A percentile compares a stretch with the other conserved stretches of the same genome.
Evolutionary conservation across 2,329 filamentous ascomycete genomes (phyloP).

Genomic region (Aureobasidium subglaciale): DNA sequence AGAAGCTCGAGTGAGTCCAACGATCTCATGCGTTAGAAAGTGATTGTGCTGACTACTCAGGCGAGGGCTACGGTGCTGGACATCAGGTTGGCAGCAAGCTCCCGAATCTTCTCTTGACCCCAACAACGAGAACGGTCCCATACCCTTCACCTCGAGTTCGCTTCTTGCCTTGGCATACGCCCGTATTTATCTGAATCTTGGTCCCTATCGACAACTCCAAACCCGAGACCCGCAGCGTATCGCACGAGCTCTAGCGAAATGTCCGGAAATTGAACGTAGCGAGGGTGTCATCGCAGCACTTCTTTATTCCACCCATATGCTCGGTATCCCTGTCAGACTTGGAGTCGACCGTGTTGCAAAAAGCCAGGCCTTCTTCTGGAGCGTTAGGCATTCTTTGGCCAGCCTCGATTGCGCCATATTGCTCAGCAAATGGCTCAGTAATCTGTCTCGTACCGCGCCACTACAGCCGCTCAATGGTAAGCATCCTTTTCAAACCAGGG

Average conservation of each 20-base stretch:
- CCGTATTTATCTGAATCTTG: constrained; percentile 40
- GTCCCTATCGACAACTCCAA: constrained; percentile 38
- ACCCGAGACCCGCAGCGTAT: constrained; percentile 38
- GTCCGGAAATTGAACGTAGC: constrained; percentile 40
- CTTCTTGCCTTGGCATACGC: constrained; percentile 42
- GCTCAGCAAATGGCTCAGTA: constrained; percentile 43
- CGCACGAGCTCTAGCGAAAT: constrained; percentile 32
- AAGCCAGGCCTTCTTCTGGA: constrained; percentile 52
- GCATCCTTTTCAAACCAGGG: too few relatives aligned
- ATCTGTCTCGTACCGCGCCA: background rate
- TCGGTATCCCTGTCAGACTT: constrained; percentile 50
- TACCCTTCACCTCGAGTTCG: constrained; percentile 39
- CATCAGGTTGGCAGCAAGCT: constrained; percentile 29
- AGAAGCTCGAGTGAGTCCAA: background rate
- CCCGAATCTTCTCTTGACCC: constrained; percentile 31
- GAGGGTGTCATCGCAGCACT: constrained; percentile 44
- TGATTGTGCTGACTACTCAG: background rate
- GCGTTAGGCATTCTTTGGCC: constrained; percentile 49
- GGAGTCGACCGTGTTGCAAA: constrained; percentile 49
- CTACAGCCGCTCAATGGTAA: background rate
- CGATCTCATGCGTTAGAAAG: rapidly evolving
- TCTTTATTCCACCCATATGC: constrained; percentile 47
- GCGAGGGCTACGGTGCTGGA: constrained; percentile 22
- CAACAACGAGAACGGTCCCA: constrained; percentile 31
- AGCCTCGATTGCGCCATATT: constrained; percentile 50